Conservation (phyloP, 331 rosid genomes). For the Cydonia oblonga region DNA sequence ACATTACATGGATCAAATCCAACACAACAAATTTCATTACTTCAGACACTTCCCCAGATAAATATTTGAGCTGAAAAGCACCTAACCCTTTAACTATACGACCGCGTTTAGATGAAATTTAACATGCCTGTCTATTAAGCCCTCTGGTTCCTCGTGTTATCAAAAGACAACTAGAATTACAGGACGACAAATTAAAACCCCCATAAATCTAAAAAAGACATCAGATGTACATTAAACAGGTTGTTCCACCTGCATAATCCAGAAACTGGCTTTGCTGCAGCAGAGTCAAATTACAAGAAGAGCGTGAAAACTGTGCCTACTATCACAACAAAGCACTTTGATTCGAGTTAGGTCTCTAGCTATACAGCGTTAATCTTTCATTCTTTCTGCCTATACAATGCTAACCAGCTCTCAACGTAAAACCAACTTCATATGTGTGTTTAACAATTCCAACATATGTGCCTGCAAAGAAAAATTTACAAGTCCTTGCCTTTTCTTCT, state of each 20-base stretch:
- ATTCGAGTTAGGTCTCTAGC: constrained; percentile 19
- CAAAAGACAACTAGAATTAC: too few species aligned
- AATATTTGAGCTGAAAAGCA: too few species aligned
- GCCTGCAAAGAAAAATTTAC: constrained; percentile 2
- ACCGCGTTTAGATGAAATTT: too few species aligned
- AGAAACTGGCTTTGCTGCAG: background rate
- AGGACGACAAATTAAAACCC: too few species aligned
- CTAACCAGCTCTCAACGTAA: constrained; percentile 15
- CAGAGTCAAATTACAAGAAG: background rate
- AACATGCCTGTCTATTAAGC: too few species aligned
- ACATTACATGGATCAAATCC: too few species aligned
- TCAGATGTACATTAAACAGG: background rate
- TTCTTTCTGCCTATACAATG: constrained; percentile 40
- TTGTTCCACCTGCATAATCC: background rate
- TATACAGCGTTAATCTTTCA: constrained; percentile 21
- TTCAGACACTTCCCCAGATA: too few species aligned
- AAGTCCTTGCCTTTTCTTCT: constrained; percentile 70
- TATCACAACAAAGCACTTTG: background rate
- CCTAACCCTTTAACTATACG: too few species aligned
- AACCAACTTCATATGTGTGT: constrained; percentile 5
- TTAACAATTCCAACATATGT: background rate
- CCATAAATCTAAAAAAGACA: too few species aligned
- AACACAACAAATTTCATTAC: too few species aligned
- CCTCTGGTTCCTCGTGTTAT: too few species aligned
- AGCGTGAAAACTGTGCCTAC: background rate